phyloP scores from a whole-genome alignment of 805 yeast genomes.

The Candida dajiaensis region DNA sequence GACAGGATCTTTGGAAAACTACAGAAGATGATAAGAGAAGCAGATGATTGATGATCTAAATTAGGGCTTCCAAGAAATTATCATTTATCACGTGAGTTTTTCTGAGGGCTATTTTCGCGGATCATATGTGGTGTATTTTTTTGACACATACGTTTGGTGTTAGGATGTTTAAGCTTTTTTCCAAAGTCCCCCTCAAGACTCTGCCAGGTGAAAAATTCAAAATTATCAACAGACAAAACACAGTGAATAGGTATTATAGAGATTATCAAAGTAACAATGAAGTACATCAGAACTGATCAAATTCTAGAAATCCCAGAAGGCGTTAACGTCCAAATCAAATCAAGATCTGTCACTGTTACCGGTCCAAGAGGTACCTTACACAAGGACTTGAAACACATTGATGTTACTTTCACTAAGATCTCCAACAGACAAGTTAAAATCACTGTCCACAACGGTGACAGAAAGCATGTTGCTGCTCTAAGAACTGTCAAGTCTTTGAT shows the following conservation, averaged over 20 bases:
- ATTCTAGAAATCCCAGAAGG: conserved; percentile 84
- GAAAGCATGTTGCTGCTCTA: conserved; percentile 99
- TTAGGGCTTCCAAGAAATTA: not conserved
- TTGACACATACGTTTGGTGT: conserved; percentile 1
- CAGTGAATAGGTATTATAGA: not conserved
- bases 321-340: conserved; percentile 84
- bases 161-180: conserved; percentile 1
- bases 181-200: not conserved
- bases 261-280: conserved; percentile 38
- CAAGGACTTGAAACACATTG: conserved; percentile 91
- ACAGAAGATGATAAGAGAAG: conserved; percentile 41
- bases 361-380: conserved; percentile 96
- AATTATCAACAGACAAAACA: not conserved
- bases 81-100: not conserved
- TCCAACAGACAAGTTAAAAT: conserved; percentile 71
- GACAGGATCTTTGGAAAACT: conserved; percentile 32
- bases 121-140: too few species aligned
- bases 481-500: conserved; percentile 97
- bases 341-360: conserved; percentile 83
- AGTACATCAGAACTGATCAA: conserved; percentile 86
- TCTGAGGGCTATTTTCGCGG: not conserved
- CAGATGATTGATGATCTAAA: not conserved
- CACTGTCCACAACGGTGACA: conserved; percentile 97
- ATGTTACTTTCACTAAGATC: conserved; percentile 86
- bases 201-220: conserved; percentile 2